phyloP scores from a whole-genome alignment of 2,329 filamentous ascomycete species.

The Arthrinium puccinioides region DNA sequence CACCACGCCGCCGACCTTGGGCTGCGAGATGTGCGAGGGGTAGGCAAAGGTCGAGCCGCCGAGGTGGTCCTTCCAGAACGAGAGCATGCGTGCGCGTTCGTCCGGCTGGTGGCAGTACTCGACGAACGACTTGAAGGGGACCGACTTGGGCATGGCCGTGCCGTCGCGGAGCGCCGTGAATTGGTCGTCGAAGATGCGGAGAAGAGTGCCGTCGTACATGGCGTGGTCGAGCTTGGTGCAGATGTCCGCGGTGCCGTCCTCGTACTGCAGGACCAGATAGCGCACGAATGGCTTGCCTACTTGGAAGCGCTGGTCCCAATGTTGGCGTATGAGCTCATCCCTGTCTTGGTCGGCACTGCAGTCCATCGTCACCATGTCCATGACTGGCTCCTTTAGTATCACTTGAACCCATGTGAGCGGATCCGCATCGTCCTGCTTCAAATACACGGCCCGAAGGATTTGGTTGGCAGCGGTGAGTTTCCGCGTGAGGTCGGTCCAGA shows the following conservation, averaged over 20 bases:
- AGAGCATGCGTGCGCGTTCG: conserved; percentile 8
- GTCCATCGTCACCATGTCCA: conserved; percentile 8
- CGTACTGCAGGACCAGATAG: conserved; percentile 20
- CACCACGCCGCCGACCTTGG: conserved; percentile 1
- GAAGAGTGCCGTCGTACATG: conserved; percentile 7
- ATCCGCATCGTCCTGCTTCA: conserved; percentile 6
- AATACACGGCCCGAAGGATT: conserved; percentile 16
- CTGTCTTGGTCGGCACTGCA: conserved; percentile 14
- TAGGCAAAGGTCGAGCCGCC: conserved; percentile 1
- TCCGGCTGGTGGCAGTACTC: conserved; percentile 11
- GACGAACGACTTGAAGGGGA: conserved; percentile 19
- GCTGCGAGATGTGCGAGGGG: background rate
- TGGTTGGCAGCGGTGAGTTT: conserved; percentile 13
- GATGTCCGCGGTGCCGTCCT: conserved; percentile 16
- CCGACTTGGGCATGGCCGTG: conserved; percentile 6
- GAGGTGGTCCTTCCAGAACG: conserved; percentile 13
- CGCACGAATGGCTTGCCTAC: conserved; percentile 25
- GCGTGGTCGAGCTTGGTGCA: conserved; percentile 18
- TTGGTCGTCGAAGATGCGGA: conserved; percentile 14
- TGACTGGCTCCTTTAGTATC: conserved; percentile 10
- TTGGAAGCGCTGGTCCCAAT: conserved; percentile 19
- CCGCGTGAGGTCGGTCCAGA: conserved; percentile 12
- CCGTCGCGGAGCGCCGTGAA: conserved; percentile 14
- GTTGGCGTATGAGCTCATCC: conserved; percentile 11
- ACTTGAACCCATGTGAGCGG: conserved; percentile 13